Conservation (phyloP, 352 stramenopile genomes). For the Phytophthora palmivora region DNA sequence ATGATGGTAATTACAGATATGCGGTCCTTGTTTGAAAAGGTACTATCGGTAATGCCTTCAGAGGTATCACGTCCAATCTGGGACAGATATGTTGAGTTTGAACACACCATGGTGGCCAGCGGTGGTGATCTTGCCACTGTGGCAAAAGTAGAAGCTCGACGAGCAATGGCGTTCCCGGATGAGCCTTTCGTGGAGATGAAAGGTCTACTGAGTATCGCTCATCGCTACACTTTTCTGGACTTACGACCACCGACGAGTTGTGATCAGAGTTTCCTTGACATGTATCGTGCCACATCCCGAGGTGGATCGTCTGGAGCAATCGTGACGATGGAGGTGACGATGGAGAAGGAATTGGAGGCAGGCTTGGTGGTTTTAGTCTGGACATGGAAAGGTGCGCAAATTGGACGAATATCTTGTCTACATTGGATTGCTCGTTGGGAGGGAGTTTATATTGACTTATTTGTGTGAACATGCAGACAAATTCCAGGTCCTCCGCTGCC, state of each 20-base stretch:
- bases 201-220: conserved; percentile 75
- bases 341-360: conserved; percentile 35
- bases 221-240: conserved; percentile 87
- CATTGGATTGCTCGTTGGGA: not conserved
- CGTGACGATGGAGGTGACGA: conserved; percentile 24
- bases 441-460: conserved; percentile 3
- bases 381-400: conserved; percentile 56
- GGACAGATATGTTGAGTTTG: conserved; percentile 88
- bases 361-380: conserved; percentile 36
- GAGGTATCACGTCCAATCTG: conserved; percentile 86
- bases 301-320: conserved; percentile 17
- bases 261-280: conserved; percentile 83
- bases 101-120: conserved; percentile 88
- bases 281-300: conserved; percentile 67
- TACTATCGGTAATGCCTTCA: conserved; percentile 84
- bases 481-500: conserved; percentile 80
- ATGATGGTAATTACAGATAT: conserved; percentile 62
- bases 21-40: conserved; percentile 90
- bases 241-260: conserved; percentile 59
- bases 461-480: conserved; percentile 41
- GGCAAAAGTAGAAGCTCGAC: conserved; percentile 81
- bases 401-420: not conserved
- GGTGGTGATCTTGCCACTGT: conserved; percentile 85
- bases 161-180: conserved; percentile 81
- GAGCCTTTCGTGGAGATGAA: conserved; percentile 84